Percentiles rank a stretch among this genome's conserved stretches.
Evolutionary conservation across 805 yeast species (phyloP).

Genomic region (Maudiozyma barnettii): DNA sequence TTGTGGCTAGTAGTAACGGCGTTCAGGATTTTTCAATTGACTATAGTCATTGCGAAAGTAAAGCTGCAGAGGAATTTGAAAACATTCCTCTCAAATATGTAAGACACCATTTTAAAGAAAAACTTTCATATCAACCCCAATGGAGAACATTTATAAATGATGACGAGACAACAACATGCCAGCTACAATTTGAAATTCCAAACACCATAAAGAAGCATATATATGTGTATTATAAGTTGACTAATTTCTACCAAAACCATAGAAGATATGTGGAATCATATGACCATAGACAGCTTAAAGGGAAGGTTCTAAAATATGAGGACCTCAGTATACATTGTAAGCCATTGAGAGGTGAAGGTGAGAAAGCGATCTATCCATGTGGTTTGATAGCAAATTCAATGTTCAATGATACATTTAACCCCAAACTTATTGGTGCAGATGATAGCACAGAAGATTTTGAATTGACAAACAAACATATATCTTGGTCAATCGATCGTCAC

Average conservation of each 20-base stretch:
- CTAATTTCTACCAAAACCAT: conserved; percentile 91
- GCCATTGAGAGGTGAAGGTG: conserved; percentile 27
- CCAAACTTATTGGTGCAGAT: conserved; percentile 34
- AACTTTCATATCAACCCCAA: conserved; percentile 34
- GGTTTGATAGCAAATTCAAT: conserved; percentile 75
- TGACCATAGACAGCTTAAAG: conserved; percentile 73
- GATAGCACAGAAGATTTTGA: conserved; percentile 29
- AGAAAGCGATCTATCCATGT: conserved; percentile 57
- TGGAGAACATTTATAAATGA: conserved; percentile 48
- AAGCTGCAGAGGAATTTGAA: conserved; percentile 38
- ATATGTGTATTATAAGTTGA: conserved; percentile 72
- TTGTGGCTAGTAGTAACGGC: conserved; percentile 64
- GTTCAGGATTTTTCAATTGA: conserved; percentile 70
- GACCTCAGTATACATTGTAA: conserved; percentile 38
- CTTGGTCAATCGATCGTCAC: conserved; percentile 63
- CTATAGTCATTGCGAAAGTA: conserved; percentile 57
- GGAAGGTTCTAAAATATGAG: conserved; percentile 50
- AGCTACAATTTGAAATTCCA: conserved; percentile 64
- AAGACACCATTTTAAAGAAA: conserved; percentile 49
- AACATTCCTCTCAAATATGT: conserved; percentile 53
- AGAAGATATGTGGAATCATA: conserved; percentile 83
- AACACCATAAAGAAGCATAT: conserved; percentile 59
- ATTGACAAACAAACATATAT: conserved; percentile 47
- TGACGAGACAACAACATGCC: conserved; percentile 39
- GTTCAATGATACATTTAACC: conserved; percentile 65